Percentiles rank a stretch among this genome's conserved stretches.
These are phyloP conservation scores for Phytophthora brassicae DNA, from an alignment of 352 stramenopile species.

Conservation along the genomic window DNA sequence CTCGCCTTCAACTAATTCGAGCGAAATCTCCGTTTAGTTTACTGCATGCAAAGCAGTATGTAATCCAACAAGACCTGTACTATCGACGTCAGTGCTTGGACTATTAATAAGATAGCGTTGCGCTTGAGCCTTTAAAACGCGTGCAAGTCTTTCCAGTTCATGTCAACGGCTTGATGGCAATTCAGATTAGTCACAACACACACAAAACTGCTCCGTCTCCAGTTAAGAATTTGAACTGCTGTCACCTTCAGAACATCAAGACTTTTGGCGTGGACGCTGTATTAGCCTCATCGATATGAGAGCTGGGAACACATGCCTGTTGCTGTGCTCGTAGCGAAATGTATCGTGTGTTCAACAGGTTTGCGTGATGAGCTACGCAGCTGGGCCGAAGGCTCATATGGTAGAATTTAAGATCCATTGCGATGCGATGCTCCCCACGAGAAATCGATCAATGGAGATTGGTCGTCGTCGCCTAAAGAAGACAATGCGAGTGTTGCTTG, in stretches of 20 bases:
- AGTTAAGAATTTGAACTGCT: too few species aligned
- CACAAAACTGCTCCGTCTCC: too few species aligned
- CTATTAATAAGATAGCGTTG: not conserved
- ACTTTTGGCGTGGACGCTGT: too few species aligned
- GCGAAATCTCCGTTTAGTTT: too few species aligned
- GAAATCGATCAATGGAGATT: constrained; percentile 3
- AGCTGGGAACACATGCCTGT: constrained; percentile 5
- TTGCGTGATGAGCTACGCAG: constrained; percentile 1
- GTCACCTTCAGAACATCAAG: too few species aligned
- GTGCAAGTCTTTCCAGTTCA: constrained; percentile 32
- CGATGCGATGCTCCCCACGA: too few species aligned
- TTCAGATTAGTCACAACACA: not conserved
- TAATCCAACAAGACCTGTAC: constrained; percentile 11
- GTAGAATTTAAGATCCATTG: too few species aligned
- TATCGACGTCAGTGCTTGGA: constrained; percentile 10
- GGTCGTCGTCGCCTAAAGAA: constrained; percentile 11
- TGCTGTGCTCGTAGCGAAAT: constrained; percentile 15
- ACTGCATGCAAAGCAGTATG: too few species aligned
- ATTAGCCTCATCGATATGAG: constrained; percentile 14
- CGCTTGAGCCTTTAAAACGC: too few species aligned
- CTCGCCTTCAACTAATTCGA: constrained; percentile 13
- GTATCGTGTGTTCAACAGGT: constrained; percentile 6
- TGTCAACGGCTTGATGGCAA: constrained; percentile 29
- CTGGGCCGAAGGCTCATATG: constrained; percentile 13
- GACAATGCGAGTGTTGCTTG: too few species aligned